Evolutionary conservation across 179 eudicot genomes (phyloP), one percentile per base, ranked within the genome.

Genomic region (Pouteria campechiana): DNA sequence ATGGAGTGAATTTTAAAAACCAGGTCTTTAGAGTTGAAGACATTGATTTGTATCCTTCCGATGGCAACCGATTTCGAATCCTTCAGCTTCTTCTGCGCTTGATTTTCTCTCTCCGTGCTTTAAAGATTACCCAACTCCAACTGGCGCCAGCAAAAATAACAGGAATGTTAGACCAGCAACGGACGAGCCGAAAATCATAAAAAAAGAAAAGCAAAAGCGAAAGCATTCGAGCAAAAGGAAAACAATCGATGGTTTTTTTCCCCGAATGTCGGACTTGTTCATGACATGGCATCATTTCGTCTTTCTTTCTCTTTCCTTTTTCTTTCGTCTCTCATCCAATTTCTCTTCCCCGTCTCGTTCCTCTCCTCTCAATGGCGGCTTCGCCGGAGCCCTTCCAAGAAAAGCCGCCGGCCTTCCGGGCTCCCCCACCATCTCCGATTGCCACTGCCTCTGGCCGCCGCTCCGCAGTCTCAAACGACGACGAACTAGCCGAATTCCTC

Each of bases 391-490:
- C 57, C 0, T 28, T 51, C 25, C 46, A 40, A 10, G 58, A 50
- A 6, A 52, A 38, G 36, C 14, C 44, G 43, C 37, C 60, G 37
- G 76, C 79, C 30, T 83, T 83, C 58, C 80, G 81, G 1, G 96
- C 96, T 0, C 93, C 96, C 4, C 96, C 96, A 2, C 96, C 96
- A 3, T 83, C 96, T 3, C 96, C 96, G 4, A 61, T 73, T 1
- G 86, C 72, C 3, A 61, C 71, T 1, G 86, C 72, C 3, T 52
- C 84, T 11, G 75, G 83, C 39, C 76, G 94, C 17, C 61, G 94
- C 2, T 76, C 90, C 17, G 68, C 86, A 2, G 71, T 76, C 36
- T 39, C 79, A 0, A 87, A 87, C 51, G 96, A 83, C 4, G 90
- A 67, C 13, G 57, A 77, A 30, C 53, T 87, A 13, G 51, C 94